Base-by-base conservation (phyloP, 805 yeast species). In the Wickerhamomyces canadensis region DNA sequence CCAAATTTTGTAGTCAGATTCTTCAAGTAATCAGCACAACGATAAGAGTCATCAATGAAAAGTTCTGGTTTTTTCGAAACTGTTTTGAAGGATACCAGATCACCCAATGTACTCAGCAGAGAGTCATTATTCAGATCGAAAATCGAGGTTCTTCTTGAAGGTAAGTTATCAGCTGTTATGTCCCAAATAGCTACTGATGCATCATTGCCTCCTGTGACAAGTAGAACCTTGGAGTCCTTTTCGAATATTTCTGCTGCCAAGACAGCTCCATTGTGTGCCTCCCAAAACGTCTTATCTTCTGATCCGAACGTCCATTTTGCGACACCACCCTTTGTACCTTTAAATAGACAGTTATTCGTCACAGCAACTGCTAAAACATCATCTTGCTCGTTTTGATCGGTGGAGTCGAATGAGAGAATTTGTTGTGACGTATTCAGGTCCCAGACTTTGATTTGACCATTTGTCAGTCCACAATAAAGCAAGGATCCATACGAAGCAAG, bases 361-460 rank as follows among this genome's bases (percentile, higher is more conserved):
- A 76, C 68, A 1, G 80, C 74, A 25, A 86, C 49, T 3, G 91
- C 72, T 26, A 80, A 68, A 3, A 86, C 74, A 38, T 80, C 81
- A 40, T 25, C 67, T 12, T 34, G 19, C 11, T 30, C 66, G 27
- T 62, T 65, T 28, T 43, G 44, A 46, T 62, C 47, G 49, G 69
- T 55, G 1, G 64, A 48, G n/a, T 49, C 50, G n/a, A 65, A 45
- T 2, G 64, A 69, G 28, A 72, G 65, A 27, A 78, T 60, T 42
- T 80, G 61, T 55, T 91, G 98, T 37, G 72, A 70, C 0, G 98
- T 88, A 33, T 82, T 78, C 33, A 91, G 63, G 50, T 93, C 98
- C 87, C 96, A 84, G 6, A 86, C 78, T 39, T 80, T 78, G n/a
- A 91, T 70, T 19, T 68, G 65, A 9, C 96, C 93, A 40, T 76